Conservation (phyloP, 2,329 filamentous ascomycete species). For the Talaromyces sp. region DNA sequence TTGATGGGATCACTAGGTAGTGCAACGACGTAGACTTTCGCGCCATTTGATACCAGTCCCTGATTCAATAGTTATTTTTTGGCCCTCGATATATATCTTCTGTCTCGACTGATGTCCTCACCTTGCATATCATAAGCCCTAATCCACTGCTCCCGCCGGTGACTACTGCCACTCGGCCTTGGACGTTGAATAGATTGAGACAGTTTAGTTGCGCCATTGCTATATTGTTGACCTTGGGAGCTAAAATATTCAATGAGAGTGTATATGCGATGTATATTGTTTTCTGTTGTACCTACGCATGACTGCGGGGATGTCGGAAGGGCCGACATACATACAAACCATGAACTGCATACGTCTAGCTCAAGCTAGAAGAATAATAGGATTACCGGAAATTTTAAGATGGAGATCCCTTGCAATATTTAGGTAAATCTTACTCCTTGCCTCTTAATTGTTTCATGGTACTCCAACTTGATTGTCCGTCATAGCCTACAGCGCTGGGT, state of each 20-base stretch:
- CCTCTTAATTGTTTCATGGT: too few species aligned
- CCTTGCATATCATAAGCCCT: slow-evolving; percentile 46
- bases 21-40: slow-evolving; percentile 44
- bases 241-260: too few species aligned
- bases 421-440: too few species aligned
- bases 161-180: slow-evolving; percentile 42
- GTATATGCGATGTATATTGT: background rate
- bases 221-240: background rate
- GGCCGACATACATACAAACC: background rate
- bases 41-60: slow-evolving; percentile 44
- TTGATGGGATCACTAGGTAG: slow-evolving; percentile 40
- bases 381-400: background rate
- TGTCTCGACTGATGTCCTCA: slow-evolving; percentile 16
- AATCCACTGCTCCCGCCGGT: slow-evolving; percentile 44
- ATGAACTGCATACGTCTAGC: background rate
- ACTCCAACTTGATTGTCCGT: too few species aligned
- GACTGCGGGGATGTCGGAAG: background rate
- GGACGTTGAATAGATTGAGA: slow-evolving; percentile 29
- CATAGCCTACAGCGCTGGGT: too few species aligned
- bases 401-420: background rate
- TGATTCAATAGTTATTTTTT: slow-evolving; percentile 16
- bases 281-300: background rate
- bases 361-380: background rate
- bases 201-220: slow-evolving; percentile 16
- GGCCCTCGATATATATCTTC: background rate